phyloP scores from a whole-genome alignment of 1,284 basidiomycete species.

The Vanrija humicola region DNA sequence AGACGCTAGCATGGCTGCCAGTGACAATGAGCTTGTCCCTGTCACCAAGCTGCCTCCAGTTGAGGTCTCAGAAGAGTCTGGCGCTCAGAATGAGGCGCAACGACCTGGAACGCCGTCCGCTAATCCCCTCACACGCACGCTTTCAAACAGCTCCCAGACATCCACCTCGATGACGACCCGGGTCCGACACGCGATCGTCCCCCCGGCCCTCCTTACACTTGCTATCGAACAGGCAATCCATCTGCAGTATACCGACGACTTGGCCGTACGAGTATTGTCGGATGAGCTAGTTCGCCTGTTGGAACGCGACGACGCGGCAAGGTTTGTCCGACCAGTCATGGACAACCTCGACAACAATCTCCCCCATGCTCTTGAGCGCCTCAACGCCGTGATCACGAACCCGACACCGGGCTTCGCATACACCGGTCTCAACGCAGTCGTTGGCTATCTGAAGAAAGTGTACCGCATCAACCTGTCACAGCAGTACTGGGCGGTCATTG shows the following conservation, averaged over 20 bases:
- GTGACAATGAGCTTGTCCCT: constrained; percentile 37
- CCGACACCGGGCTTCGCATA: constrained; percentile 66
- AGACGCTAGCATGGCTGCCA: constrained; percentile 19
- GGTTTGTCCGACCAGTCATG: constrained; percentile 59
- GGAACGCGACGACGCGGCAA: constrained; percentile 66
- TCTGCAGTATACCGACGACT: constrained; percentile 57
- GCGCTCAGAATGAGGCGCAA: background rate
- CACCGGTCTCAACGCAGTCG: constrained; percentile 64
- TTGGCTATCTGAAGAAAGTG: constrained; percentile 62
- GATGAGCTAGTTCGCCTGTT: constrained; percentile 60
- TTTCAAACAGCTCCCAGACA: constrained; percentile 2
- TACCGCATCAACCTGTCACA: no score
- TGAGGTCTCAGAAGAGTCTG: constrained; percentile 12
- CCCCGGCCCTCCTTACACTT: constrained; percentile 24
- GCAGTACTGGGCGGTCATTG: constrained; percentile 53
- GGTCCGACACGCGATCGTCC: constrained; percentile 23
- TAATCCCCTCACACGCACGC: background rate
- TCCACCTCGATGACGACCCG: background rate
- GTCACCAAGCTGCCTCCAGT: constrained; percentile 27
- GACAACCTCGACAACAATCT: constrained; percentile 53
- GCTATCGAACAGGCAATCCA: constrained; percentile 30
- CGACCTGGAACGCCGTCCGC: constrained; percentile 4
- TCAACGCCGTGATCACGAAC: constrained; percentile 53
- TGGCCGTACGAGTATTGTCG: constrained; percentile 58
- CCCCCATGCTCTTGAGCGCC: constrained; percentile 50